Percentiles rank a stretch among this genome's conserved stretches.
Evolutionary conservation across 208 protist species (phyloP).

Genomic region (Trypanosoma lewisi): DNA sequence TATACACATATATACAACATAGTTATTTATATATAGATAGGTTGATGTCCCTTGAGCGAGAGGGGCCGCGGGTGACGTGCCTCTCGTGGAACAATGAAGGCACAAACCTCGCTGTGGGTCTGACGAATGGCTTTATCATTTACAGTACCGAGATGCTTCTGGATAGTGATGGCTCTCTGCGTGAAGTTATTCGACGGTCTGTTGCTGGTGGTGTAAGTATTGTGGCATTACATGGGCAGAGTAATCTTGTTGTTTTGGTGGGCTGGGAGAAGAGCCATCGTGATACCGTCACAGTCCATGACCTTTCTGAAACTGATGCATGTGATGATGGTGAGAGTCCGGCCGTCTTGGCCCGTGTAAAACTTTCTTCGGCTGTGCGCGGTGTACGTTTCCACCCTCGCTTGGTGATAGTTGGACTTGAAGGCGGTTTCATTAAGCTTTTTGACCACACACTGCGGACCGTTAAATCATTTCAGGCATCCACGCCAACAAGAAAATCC

Average conservation of each 20-base stretch:
- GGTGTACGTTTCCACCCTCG: constrained; percentile 30
- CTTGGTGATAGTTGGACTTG: constrained; percentile 42
- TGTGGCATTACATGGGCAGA: constrained; percentile 54
- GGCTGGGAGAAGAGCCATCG: constrained; percentile 31
- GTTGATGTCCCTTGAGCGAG: background rate
- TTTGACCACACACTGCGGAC: constrained; percentile 23
- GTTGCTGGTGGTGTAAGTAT: constrained; percentile 62
- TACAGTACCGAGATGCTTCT: constrained; percentile 64
- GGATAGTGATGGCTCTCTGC: constrained; percentile 24
- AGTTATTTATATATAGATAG: too few species aligned
- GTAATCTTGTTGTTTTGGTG: constrained; percentile 49
- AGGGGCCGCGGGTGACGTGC: constrained; percentile 37
- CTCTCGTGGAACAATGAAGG: constrained; percentile 61
- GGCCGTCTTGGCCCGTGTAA: constrained; percentile 11
- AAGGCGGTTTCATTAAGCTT: constrained; percentile 38
- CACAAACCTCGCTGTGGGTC: constrained; percentile 56
- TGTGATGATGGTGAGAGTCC: background rate
- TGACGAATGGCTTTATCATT: constrained; percentile 54
- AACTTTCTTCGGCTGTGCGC: constrained; percentile 10
- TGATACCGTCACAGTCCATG: constrained; percentile 11
- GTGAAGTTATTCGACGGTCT: constrained; percentile 43
- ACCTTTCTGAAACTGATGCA: constrained; percentile 11
- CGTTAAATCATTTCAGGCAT: constrained; percentile 18
- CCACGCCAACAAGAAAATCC: background rate
- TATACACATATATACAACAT: too few species aligned